A percentile compares a stretch with the other conserved stretches of the same genome.
These are phyloP conservation scores for Starmerella khaoyaiensis DNA, from an alignment of 805 yeast genomes.

Conservation along the genomic window DNA sequence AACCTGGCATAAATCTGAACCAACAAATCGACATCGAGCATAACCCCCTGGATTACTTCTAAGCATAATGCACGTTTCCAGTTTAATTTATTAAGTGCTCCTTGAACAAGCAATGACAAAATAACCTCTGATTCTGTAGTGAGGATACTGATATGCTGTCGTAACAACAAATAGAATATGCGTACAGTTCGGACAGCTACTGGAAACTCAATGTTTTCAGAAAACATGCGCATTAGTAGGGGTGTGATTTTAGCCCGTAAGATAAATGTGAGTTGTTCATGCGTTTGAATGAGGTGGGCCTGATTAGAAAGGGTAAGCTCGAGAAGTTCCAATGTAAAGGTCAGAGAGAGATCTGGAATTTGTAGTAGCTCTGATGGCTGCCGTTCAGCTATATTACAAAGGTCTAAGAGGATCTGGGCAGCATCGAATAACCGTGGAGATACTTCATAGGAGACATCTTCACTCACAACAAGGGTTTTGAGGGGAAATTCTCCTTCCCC, in stretches of 20 bases:
- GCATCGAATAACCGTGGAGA: slow-evolving; percentile 54
- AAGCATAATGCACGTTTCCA: slow-evolving; percentile 70
- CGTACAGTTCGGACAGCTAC: slow-evolving; percentile 65
- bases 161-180: slow-evolving; percentile 47
- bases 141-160: slow-evolving; percentile 47
- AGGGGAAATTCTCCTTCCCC: not conserved
- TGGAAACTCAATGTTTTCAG: slow-evolving; percentile 46
- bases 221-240: slow-evolving; percentile 51
- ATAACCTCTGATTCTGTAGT: slow-evolving; percentile 74
- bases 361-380: slow-evolving; percentile 44
- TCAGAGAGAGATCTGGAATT: slow-evolving; percentile 41
- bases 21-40: slow-evolving; percentile 43
- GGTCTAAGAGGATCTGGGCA: slow-evolving; percentile 52
- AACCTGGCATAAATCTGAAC: slow-evolving; percentile 44
- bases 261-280: slow-evolving; percentile 52
- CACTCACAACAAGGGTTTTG: slow-evolving; percentile 21
- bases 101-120: slow-evolving; percentile 57
- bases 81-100: slow-evolving; percentile 37
- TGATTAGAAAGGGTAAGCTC: slow-evolving; percentile 68
- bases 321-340: slow-evolving; percentile 66
- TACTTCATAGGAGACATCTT: slow-evolving; percentile 33
- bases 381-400: slow-evolving; percentile 54
- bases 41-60: slow-evolving; percentile 54
- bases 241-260: slow-evolving; percentile 64
- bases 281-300: slow-evolving; percentile 39